Base-by-base conservation (phyloP, 2,329 filamentous ascomycete species). In the Metarhizium sp. region DNA sequence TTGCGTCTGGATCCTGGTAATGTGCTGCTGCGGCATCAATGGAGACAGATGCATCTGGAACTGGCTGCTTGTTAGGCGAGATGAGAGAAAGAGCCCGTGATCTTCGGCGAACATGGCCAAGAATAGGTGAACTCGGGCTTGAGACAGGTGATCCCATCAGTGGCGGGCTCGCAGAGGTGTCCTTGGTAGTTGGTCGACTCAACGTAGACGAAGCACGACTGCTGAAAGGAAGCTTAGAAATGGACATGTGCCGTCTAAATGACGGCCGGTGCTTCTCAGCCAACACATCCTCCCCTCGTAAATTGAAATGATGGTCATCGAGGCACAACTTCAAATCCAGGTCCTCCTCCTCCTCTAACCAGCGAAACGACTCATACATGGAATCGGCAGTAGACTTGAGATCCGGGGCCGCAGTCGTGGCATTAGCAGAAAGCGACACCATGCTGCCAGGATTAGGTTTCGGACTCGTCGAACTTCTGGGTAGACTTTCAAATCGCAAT, bases 1-100 rank as follows among this genome's bases (percentile, higher is more conserved):
- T 83, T 43, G 92, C 90, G 67, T 95, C 89, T 0, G 91, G 90
- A 63, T 96, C 91, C 67, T 90, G 89, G 65, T 96, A 96, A 71
- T 96, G 88, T 42, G 88, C 82, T 4, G 90, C 88, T 38, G 80
- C 78, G 4, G 86, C 79, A 63, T 95, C 90, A 56, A 88, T 81
- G 20, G 63, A 57, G 14, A 62, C 54, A 4, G 64, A 53, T 6
- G 62, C 51, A 11, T 66, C 62, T 4, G 63, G 55, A 10, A 60
- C 56, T 8, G 58, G 32, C 55, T 79, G 76, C 62, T 62, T 68
- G 54, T 70, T 77, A 38, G 78, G 72, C 2, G 74, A 73, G 45
- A 83, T 81, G 56, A 80, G 73, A 42, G 75, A 82, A 54, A 83
- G 72, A 36, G 78, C 76, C 56, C 77, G 72, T n/a, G 79, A 85